Evolutionary conservation across 2,329 filamentous ascomycete species (phyloP).

Genomic region (Ploettnerulaceae sp.): DNA sequence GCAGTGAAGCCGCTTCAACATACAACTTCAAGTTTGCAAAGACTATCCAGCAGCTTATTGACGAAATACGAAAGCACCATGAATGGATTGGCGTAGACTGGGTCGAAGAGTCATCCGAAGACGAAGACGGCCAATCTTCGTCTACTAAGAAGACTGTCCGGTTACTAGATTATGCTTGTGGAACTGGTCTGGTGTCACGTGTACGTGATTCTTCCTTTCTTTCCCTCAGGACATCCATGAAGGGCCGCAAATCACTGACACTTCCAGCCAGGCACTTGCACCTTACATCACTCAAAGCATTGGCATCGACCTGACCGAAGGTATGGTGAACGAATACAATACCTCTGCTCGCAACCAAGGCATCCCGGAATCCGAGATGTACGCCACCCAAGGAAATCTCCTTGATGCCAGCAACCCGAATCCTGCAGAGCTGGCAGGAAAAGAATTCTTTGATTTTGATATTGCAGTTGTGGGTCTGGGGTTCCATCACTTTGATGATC

Average conservation of each 20-base stretch:
- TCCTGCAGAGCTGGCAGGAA: constrained; percentile 48
- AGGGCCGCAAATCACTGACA: neutral
- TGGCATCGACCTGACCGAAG: constrained; percentile 66
- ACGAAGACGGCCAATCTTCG: constrained; percentile 22
- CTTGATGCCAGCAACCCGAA: constrained; percentile 42
- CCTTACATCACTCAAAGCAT: constrained; percentile 58
- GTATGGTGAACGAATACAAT: constrained; percentile 68
- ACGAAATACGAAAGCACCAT: constrained; percentile 47
- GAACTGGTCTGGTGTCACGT: constrained; percentile 61
- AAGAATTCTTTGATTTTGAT: constrained; percentile 65
- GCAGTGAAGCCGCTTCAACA: constrained; percentile 44
- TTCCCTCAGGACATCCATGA: neutral
- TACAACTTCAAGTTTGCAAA: constrained; percentile 55
- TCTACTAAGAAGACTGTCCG: constrained; percentile 37
- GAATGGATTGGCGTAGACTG: constrained; percentile 60
- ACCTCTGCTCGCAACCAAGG: constrained; percentile 51
- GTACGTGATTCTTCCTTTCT: constrained; percentile 35
- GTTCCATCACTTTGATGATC: constrained; percentile 65
- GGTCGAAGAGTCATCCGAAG: constrained; percentile 37
- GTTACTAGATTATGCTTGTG: constrained; percentile 73
- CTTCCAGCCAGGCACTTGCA: constrained; percentile 46
- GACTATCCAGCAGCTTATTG: constrained; percentile 48
- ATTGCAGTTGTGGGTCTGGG: constrained; percentile 57
- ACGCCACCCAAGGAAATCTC: constrained; percentile 54
- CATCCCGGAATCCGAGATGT: constrained; percentile 47